phyloP scores from a whole-genome alignment of 768 basidiomycete genomes.

The Tubosaeta sp. region DNA sequence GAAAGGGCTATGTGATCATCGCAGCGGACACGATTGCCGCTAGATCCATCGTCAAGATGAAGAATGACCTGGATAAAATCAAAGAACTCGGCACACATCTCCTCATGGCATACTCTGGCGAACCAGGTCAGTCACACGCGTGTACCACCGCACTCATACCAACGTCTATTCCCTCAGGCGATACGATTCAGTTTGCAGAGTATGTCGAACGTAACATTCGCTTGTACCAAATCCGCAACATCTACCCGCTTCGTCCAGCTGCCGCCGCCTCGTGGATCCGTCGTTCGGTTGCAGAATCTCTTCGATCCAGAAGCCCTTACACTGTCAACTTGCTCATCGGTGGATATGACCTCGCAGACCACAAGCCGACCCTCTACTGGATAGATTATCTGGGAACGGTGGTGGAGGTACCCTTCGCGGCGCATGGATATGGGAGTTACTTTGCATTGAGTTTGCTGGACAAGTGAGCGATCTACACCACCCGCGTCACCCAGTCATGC shows the following conservation, averaged over 20 bases:
- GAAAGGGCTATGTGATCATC: constrained; percentile 90
- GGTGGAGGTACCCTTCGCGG: constrained; percentile 84
- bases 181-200: constrained; percentile 95
- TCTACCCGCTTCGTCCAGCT: constrained; percentile 82
- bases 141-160: background rate
- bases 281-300: constrained; percentile 78
- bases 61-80: constrained; percentile 95
- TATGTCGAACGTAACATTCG: constrained; percentile 95
- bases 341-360: constrained; percentile 79
- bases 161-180: constrained; percentile 49
- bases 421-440: constrained; percentile 93
- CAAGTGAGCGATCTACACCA: constrained; percentile 43
- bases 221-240: constrained; percentile 92
- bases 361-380: constrained; percentile 85
- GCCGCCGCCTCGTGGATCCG: constrained; percentile 97
- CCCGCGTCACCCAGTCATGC: background rate
- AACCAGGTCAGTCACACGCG: constrained; percentile 59
- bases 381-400: constrained; percentile 94
- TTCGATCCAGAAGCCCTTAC: constrained; percentile 86
- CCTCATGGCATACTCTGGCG: constrained; percentile 92
- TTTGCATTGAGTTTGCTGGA: constrained; percentile 92
- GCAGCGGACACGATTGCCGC: constrained; percentile 88
- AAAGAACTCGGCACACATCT: constrained; percentile 86
- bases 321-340: constrained; percentile 90
- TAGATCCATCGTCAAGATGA: constrained; percentile 96